Conservation (phyloP, 1,139 yeast genomes). For the Sugiyamaella grinbergsii region DNA sequence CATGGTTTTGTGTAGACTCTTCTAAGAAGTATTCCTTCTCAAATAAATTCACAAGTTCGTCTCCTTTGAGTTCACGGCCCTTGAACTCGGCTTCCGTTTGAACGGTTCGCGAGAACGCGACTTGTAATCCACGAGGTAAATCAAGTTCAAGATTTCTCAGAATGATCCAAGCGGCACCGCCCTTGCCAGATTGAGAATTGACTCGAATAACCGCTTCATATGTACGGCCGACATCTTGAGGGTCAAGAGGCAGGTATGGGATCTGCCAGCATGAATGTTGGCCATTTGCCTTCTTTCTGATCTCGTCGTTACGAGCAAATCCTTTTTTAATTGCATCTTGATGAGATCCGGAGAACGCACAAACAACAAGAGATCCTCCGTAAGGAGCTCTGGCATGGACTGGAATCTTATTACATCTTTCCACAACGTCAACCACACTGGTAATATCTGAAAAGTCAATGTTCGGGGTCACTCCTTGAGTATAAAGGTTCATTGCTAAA, state of each 20-base stretch:
- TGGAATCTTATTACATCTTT: constrained; percentile 92
- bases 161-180: constrained; percentile 98
- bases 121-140: constrained; percentile 88
- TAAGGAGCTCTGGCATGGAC: constrained; percentile 94
- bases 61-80: constrained; percentile 81
- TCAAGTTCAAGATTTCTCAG: constrained; percentile 85
- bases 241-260: constrained; percentile 96
- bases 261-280: constrained; percentile 62
- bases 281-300: constrained; percentile 21
- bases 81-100: constrained; percentile 77
- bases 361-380: constrained; percentile 94
- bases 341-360: constrained; percentile 96
- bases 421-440: constrained; percentile 81
- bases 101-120: constrained; percentile 82
- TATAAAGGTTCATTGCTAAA: constrained; percentile 86
- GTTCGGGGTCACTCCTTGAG: constrained; percentile 87
- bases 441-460: constrained; percentile 85
- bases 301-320: constrained; percentile 58
- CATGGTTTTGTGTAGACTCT: constrained; percentile 42
- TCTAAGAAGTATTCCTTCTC: constrained; percentile 65
- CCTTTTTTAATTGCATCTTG: constrained; percentile 99
- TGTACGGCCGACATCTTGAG: constrained; percentile 92
- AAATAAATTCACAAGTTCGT: constrained; percentile 77
- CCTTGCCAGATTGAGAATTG: constrained; percentile 97
- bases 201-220: constrained; percentile 98